phyloP scores from a whole-genome alignment of 2,329 filamentous ascomycete species.

The Dactylellina parvicollis region DNA sequence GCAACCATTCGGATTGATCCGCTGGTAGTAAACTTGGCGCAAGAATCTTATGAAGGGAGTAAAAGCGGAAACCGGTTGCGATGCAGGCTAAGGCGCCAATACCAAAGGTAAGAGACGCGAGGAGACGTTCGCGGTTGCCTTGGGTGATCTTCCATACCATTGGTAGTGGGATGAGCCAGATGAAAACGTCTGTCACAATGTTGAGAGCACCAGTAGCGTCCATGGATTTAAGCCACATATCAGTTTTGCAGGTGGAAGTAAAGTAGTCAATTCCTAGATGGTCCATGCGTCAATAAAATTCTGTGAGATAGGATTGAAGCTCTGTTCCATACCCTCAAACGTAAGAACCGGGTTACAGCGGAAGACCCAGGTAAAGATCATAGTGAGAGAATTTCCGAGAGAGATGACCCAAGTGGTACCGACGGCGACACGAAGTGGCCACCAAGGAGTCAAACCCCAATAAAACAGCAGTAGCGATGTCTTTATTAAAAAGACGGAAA shows the following conservation, averaged over 20 bases:
- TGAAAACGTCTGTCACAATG: slow-evolving; percentile 41
- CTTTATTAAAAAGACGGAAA: slow-evolving; percentile 35
- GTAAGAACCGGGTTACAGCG: slow-evolving; percentile 22
- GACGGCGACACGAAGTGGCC: slow-evolving; percentile 33
- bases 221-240: slow-evolving; percentile 42
- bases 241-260: slow-evolving; percentile 25
- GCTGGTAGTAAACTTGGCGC: slow-evolving; percentile 10
- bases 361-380: slow-evolving; percentile 48
- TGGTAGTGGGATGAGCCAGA: slow-evolving; percentile 36
- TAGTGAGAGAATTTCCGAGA: slow-evolving; percentile 33
- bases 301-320: background rate
- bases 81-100: slow-evolving; percentile 40
- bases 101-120: slow-evolving; percentile 40
- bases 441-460: slow-evolving; percentile 39
- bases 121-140: slow-evolving; percentile 24
- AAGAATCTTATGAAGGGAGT: slow-evolving; percentile 39
- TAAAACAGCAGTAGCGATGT: slow-evolving; percentile 42
- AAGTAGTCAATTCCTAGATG: slow-evolving; percentile 25
- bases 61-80: slow-evolving; percentile 38
- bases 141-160: slow-evolving; percentile 41
- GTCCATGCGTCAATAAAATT: background rate
- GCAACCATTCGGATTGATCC: slow-evolving; percentile 29
- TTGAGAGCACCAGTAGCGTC: slow-evolving; percentile 34
- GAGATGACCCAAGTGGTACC: slow-evolving; percentile 30
- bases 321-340: slow-evolving; percentile 18